Conservation (phyloP, 305 asterid species). For the Withania somnifera region DNA sequence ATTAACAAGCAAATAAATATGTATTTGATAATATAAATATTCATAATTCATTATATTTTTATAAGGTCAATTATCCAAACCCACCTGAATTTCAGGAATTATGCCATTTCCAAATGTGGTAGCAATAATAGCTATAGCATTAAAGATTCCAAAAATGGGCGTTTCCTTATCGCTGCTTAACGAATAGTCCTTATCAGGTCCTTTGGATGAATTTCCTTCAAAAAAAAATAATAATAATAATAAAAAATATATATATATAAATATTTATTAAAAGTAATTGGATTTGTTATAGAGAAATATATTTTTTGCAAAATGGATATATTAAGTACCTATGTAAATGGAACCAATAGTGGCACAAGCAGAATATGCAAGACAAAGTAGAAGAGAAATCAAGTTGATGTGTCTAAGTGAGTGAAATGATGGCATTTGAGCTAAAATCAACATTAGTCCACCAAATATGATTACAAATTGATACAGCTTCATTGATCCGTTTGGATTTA, state of each 20-base stretch:
- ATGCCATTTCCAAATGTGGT: constrained; percentile 91
- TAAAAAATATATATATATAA: too few relatives aligned
- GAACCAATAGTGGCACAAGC: constrained; percentile 82
- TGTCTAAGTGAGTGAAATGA: constrained; percentile 89
- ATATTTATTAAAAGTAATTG: too few relatives aligned
- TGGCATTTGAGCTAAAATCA: constrained; percentile 82
- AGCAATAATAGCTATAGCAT: constrained; percentile 78
- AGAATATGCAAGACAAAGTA: constrained; percentile 63
- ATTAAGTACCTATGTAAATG: constrained; percentile 50
- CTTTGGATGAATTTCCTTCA: constrained; percentile 75
- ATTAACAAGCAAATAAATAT: too few relatives aligned
- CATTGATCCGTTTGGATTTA: constrained; percentile 52
- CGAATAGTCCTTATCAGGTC: constrained; percentile 56
- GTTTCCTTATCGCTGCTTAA: constrained; percentile 29
- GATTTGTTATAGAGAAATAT: neutral
- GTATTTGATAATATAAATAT: too few relatives aligned
- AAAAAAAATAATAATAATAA: too few relatives aligned
- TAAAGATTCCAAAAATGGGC: constrained; percentile 50
- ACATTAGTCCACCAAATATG: constrained; percentile 74
- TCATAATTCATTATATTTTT: too few relatives aligned
- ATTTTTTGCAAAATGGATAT: neutral
- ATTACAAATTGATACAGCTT: constrained; percentile 53
- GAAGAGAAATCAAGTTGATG: constrained; percentile 65
- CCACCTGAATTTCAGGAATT: constrained; percentile 85
- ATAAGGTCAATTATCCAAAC: too few relatives aligned